Conservation (phyloP, 148 eudicot genomes). For the Camellia lanceoleosa region DNA sequence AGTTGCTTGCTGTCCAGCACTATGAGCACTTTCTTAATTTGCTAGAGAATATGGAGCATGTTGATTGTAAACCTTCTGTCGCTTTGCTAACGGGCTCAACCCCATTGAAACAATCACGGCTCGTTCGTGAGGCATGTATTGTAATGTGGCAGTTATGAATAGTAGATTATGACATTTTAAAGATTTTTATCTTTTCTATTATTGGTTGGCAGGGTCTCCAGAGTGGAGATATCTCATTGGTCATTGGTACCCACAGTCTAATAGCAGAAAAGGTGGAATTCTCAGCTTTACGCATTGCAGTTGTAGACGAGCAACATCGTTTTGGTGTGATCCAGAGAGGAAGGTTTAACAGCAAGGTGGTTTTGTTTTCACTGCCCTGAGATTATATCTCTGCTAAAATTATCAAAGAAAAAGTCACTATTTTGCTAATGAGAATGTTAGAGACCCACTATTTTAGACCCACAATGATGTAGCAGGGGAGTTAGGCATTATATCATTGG, state of each 20-base stretch:
- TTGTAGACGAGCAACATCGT: constrained; percentile 94
- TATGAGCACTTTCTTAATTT: constrained; percentile 58
- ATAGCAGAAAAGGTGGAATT: constrained; percentile 82
- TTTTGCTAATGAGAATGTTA: neutral
- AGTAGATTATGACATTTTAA: neutral
- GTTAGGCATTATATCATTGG: too few relatives aligned
- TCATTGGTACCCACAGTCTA: constrained; percentile 91
- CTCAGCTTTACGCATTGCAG: constrained; percentile 78
- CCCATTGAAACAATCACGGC: constrained; percentile 67
- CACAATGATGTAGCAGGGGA: too few relatives aligned
- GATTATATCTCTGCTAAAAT: neutral
- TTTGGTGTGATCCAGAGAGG: constrained; percentile 99
- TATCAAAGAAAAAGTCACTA: neutral
- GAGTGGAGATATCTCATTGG: constrained; percentile 72
- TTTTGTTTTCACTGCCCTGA: neutral
- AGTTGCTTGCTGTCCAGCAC: constrained; percentile 93
- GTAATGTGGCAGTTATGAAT: neutral
- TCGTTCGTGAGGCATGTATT: constrained; percentile 62
- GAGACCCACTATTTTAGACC: too few relatives aligned
- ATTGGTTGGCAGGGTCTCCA: constrained; percentile 65
- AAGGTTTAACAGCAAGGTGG: constrained; percentile 87
- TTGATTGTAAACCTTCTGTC: constrained; percentile 53
- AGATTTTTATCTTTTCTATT: constrained; percentile 19
- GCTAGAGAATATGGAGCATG: constrained; percentile 50
- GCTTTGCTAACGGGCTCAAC: constrained; percentile 92